These are phyloP conservation scores for Artemisia tridentata DNA, from an alignment of 129 eudicot genomes.

Conservation along the genomic window DNA sequence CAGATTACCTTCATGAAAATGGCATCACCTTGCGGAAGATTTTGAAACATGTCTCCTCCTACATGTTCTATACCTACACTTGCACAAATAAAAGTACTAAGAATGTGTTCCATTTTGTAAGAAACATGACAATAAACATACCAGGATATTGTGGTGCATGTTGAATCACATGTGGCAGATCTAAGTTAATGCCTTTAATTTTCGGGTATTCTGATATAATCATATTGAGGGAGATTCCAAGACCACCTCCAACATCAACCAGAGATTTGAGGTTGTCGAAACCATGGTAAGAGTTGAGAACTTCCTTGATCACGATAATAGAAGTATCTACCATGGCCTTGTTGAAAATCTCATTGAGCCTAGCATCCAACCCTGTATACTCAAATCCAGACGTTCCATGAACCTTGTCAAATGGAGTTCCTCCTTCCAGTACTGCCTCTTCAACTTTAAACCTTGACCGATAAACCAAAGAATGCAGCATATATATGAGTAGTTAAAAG, in stretches of 20 bases:
- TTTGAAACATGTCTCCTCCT: conserved; percentile 46
- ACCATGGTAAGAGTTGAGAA: conserved; percentile 30
- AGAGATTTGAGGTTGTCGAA: conserved; percentile 20
- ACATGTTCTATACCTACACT: conserved; percentile 38
- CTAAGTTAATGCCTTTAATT: conserved; percentile 36
- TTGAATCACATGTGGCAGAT: conserved; percentile 36
- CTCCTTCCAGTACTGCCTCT: conserved; percentile 23
- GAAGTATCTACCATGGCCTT: conserved; percentile 33
- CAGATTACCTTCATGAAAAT: conserved; percentile 49
- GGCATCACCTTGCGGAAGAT: conserved; percentile 43
- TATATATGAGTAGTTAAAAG: not conserved
- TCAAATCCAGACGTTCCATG: conserved; percentile 24
- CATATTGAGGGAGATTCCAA: conserved; percentile 28
- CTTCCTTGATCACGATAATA: conserved; percentile 17
- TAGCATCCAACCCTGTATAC: not conserved
- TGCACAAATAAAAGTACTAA: not conserved
- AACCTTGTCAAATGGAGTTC: conserved; percentile 28
- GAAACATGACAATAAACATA: not conserved
- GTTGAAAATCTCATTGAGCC: conserved; percentile 23
- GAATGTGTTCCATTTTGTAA: not conserved
- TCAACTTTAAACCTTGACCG: conserved; percentile 18
- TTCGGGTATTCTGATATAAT: conserved; percentile 28
- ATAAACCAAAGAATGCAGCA: not conserved
- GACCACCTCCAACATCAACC: conserved; percentile 43
- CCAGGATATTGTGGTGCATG: conserved; percentile 30